These are phyloP conservation scores for Moricandia arvensis DNA, from an alignment of 345 rosid genomes.

Conservation along the genomic window DNA sequence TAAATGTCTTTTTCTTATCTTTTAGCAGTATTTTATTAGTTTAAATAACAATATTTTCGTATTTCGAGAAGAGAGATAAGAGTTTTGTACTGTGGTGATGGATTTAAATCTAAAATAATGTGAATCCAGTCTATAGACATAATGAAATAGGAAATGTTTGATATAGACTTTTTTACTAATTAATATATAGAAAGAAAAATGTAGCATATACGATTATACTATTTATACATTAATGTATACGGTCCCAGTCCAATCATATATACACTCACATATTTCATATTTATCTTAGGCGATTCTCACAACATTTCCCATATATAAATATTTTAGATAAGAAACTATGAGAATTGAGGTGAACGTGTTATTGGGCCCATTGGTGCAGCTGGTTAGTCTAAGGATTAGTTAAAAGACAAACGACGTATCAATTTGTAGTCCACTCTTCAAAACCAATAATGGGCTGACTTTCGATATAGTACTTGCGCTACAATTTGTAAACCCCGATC, in stretches of 20 bases:
- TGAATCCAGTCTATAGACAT: not conserved
- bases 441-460: not conserved
- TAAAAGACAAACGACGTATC: not conserved
- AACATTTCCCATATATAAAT: not conserved
- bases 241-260: not conserved
- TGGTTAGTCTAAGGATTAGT: not conserved
- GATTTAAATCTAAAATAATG: not conserved
- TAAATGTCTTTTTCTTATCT: not conserved
- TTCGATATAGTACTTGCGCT: not conserved
- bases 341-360: not conserved
- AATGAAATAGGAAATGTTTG: not conserved
- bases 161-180: not conserved
- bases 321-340: not conserved
- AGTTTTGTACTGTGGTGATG: slow-evolving; percentile 10
- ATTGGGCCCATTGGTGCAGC: not conserved
- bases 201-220: not conserved
- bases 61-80: slow-evolving; percentile 22
- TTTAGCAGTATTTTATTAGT: not conserved
- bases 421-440: not conserved
- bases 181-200: not conserved
- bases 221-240: not conserved
- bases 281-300: not conserved
- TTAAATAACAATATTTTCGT: not conserved
- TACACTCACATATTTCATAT: not conserved
- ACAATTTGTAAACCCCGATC: not conserved